phyloP scores from a whole-genome alignment of 1,284 basidiomycete genomes.

The Ustilago xerochloae region DNA sequence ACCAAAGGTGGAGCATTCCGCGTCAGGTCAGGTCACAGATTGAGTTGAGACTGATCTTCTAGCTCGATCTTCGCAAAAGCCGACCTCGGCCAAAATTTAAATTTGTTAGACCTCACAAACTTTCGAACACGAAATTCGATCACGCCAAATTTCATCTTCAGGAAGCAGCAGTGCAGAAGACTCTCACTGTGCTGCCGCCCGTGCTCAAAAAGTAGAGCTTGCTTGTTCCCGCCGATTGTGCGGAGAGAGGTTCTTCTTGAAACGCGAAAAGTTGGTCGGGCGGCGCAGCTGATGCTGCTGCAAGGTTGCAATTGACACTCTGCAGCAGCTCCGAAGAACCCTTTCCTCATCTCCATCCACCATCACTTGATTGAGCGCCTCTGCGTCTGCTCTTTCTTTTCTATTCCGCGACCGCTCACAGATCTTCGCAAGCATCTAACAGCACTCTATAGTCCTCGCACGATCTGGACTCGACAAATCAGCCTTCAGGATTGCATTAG shows the following conservation, averaged over 20 bases:
- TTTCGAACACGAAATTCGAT: slow-evolving; percentile 12
- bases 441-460: background rate
- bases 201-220: too few species aligned
- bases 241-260: slow-evolving; percentile 9
- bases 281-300: slow-evolving; percentile 2
- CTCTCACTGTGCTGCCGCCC: too few species aligned
- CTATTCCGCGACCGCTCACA: too few species aligned
- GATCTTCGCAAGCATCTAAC: background rate
- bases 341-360: slow-evolving; percentile 8
- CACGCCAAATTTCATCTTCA: slow-evolving; percentile 1
- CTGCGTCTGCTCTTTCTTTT: too few species aligned
- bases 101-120: slow-evolving; percentile 10
- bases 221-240: too few species aligned
- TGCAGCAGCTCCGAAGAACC: slow-evolving; percentile 3
- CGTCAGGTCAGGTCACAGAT: too few species aligned
- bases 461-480: background rate
- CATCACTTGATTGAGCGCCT: background rate
- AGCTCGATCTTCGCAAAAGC: slow-evolving; percentile 17
- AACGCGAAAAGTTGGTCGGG: slow-evolving; percentile 1
- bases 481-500: background rate
- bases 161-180: background rate
- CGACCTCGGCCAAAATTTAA: background rate
- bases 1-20: slow-evolving; percentile 3
- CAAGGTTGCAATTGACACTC: background rate
- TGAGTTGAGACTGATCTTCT: slow-evolving; percentile 2